Evolutionary conservation across 495 filamentous ascomycete species (phyloP).

Genomic region (Elaphomyces granulatus): DNA sequence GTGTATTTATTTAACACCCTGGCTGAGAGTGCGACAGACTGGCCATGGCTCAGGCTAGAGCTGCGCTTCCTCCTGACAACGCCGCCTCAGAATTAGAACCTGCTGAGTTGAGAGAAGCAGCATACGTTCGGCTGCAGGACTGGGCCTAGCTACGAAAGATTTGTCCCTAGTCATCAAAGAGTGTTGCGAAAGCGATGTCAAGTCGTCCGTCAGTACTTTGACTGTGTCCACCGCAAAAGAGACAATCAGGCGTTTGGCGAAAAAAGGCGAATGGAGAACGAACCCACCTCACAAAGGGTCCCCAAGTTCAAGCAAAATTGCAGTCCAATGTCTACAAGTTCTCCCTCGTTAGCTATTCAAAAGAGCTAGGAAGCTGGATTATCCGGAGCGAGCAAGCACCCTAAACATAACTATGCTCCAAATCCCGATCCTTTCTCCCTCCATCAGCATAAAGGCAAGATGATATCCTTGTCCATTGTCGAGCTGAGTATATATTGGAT

Average conservation of each 20-base stretch:
- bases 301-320: not conserved
- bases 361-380: not conserved
- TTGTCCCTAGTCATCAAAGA: not conserved
- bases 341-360: not conserved
- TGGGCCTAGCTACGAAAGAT: not conserved
- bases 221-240: not conserved
- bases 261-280: too few relatives aligned
- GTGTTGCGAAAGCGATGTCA: not conserved
- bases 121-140: not conserved
- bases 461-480: not conserved
- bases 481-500: not conserved
- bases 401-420: not conserved
- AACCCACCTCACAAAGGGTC: not conserved
- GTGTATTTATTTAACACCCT: too few relatives aligned
- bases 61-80: not conserved
- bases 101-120: not conserved
- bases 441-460: not conserved
- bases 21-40: not conserved
- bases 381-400: not conserved
- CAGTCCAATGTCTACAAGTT: not conserved
- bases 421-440: not conserved
- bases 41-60: not conserved
- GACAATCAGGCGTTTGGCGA: too few relatives aligned
- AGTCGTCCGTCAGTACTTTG: not conserved
- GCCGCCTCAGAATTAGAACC: not conserved